Base-by-base conservation (phyloP, 805 yeast genomes). In the Kodamaea jinghongensis region DNA sequence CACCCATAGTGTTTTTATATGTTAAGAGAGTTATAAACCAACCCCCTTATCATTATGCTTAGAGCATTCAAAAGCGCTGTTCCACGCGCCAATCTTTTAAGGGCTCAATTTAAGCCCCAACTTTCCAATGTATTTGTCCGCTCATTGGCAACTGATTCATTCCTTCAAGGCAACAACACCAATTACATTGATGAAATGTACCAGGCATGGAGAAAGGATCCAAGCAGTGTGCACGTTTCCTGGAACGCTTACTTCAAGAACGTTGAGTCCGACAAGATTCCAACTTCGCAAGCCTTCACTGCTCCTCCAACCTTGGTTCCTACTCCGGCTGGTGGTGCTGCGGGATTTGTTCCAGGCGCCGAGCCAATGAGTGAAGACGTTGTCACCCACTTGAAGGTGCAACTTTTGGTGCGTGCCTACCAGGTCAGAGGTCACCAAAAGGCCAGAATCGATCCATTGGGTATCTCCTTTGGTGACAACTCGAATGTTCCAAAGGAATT, bases 391-490 rank as follows among this genome's bases (percentile, higher is more conserved):
- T 78, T 93, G 74, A 93, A 93, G 66, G 95, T 89, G 12, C 99
- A 93, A 75, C 78, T 93, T 54, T 76, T 93, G 55, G 97, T 95
- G 48, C 86, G 99, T 66, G 99, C 99, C 22, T 93, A 90, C 70
- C 99, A 93, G 73, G 99, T 93, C 38, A 82, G 98, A 67, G 99
- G 99, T 51, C 99, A 93, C 66, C 85, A 83, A 65, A 87, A 86
- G 71, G 97, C 98, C 33, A 83, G 81, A 54, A 83, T 89, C 46
- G 99, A 93, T 66, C 99, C 99, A n/a, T 73, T 93, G 58, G 91
- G 85, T 27, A 85, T 91, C 57, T 79, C 90, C 13, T 86, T 81
- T 59, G 97, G 93, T 52, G 86, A 79, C 56, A 78, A 78, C 55
- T 62, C 67, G 38, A 70, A 74, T 12, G 47, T 75, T 32, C 97